Conservation (phyloP, 192 early-diverging fungal species). For the Coemansia aciculifera region DNA sequence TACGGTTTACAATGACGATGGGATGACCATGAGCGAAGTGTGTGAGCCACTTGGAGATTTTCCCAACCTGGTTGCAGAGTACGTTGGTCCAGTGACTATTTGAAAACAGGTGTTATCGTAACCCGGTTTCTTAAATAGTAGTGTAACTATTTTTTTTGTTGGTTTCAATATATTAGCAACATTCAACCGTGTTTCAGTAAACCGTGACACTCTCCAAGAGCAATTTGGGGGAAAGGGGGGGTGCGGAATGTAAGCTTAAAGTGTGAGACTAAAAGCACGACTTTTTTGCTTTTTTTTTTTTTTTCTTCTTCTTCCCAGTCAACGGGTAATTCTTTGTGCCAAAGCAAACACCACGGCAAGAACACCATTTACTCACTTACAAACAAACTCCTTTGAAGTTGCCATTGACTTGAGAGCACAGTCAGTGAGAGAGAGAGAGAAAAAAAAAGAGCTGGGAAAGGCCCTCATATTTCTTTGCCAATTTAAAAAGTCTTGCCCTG, state of each 20-base stretch:
- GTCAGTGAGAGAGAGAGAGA: too few relatives aligned
- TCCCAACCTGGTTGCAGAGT: neutral
- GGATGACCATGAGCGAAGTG: neutral
- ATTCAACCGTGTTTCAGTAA: neutral
- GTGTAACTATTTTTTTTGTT: neutral
- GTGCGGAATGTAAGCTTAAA: neutral
- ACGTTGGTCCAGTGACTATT: neutral
- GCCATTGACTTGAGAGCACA: neutral
- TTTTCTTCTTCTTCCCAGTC: neutral
- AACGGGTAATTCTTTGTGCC: neutral
- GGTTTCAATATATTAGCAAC: neutral
- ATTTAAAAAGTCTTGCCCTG: too few relatives aligned
- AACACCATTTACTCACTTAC: neutral
- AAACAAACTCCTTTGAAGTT: neutral
- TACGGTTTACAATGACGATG: neutral
- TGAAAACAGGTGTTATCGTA: neutral
- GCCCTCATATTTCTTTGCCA: too few relatives aligned
- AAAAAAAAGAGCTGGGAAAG: too few relatives aligned
- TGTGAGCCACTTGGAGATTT: neutral
- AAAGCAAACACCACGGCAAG: neutral
- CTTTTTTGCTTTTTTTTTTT: neutral
- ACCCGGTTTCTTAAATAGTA: neutral
- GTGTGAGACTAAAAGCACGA: neutral
- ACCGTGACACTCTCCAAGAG: neutral
- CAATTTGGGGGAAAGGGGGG: neutral